These are phyloP conservation scores for Chaetomium tenue DNA, from an alignment of 495 filamentous ascomycete genomes.

Conservation along the genomic window DNA sequence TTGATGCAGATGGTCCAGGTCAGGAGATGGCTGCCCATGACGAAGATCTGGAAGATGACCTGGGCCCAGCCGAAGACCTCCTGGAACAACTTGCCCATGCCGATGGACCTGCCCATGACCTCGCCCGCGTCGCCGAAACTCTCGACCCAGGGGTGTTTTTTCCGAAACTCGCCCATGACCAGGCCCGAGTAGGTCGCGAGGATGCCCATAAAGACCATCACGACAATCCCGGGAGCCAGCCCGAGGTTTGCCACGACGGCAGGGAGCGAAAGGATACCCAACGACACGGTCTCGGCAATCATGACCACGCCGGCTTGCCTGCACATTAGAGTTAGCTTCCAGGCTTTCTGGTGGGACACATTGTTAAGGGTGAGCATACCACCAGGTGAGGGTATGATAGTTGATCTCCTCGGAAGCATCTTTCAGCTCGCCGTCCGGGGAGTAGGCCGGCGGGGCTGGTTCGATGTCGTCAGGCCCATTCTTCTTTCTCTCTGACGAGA, in stretches of 20 bases:
- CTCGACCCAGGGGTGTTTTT: constrained; percentile 21
- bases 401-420: constrained; percentile 18
- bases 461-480: not conserved
- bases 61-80: constrained; percentile 28
- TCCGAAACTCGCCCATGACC: constrained; percentile 29
- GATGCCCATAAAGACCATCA: constrained; percentile 22
- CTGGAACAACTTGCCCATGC: constrained; percentile 24
- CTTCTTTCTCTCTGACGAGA: constrained; percentile 13
- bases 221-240: constrained; percentile 19
- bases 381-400: constrained; percentile 27
- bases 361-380: constrained; percentile 16
- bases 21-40: constrained; percentile 29
- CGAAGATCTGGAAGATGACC: constrained; percentile 25
- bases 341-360: not conserved
- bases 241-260: constrained; percentile 25
- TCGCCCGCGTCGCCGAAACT: constrained; percentile 28
- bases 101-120: constrained; percentile 24
- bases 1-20: constrained; percentile 29
- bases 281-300: constrained; percentile 27
- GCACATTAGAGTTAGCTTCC: constrained; percentile 8
- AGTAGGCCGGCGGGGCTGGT: not conserved
- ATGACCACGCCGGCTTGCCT: constrained; percentile 29
- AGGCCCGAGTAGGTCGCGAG: constrained; percentile 23
- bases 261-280: constrained; percentile 27
- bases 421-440: not conserved